A percentile compares a stretch with the other conserved stretches of the same genome.
Conservation (phyloP, 177 flowering plant species). For the Vitis hybrid region DNA sequence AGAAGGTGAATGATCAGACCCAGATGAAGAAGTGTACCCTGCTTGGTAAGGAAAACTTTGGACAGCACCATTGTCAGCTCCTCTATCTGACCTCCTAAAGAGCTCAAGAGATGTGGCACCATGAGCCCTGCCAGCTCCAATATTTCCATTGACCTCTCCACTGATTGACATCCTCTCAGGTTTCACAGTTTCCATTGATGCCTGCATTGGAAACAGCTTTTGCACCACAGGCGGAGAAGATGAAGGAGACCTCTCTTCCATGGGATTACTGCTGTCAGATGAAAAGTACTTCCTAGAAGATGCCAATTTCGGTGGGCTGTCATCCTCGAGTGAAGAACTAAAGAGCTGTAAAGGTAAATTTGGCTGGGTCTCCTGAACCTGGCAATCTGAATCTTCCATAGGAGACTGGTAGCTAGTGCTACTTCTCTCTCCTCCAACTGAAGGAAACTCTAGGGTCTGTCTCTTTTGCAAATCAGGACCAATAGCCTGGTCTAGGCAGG, state of each 20-base stretch:
- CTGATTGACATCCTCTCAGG: slow-evolving; percentile 35
- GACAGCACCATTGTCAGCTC: slow-evolving; percentile 35
- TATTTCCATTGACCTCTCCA: slow-evolving; percentile 34
- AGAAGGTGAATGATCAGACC: slow-evolving; percentile 88
- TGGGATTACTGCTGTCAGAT: slow-evolving; percentile 85
- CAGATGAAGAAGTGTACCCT: slow-evolving; percentile 75
- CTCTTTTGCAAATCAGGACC: slow-evolving; percentile 28
- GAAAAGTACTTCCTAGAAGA: slow-evolving; percentile 71
- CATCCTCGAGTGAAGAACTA: slow-evolving; percentile 75
- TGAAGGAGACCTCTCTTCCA: slow-evolving; percentile 72
- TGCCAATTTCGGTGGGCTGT: slow-evolving; percentile 53
- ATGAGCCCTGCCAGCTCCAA: slow-evolving; percentile 35
- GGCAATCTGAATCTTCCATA: slow-evolving; percentile 56
- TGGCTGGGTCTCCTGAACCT: slow-evolving; percentile 36
- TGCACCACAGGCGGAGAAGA: slow-evolving; percentile 73
- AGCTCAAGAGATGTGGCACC: slow-evolving; percentile 55
- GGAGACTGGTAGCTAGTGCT: slow-evolving; percentile 59
- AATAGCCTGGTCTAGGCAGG: slow-evolving; percentile 30
- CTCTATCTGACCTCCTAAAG: slow-evolving; percentile 44
- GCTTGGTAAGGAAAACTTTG: slow-evolving; percentile 56
- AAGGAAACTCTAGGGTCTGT: slow-evolving; percentile 23
- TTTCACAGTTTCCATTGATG: slow-evolving; percentile 36
- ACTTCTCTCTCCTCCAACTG: slow-evolving; percentile 53
- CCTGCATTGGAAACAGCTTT: slow-evolving; percentile 65
- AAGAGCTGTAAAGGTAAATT: slow-evolving; percentile 71